A percentile compares a stretch with the other conserved stretches of the same genome.
Conservation (phyloP, 148 eudicot genomes). For the Agrostemma githago region DNA sequence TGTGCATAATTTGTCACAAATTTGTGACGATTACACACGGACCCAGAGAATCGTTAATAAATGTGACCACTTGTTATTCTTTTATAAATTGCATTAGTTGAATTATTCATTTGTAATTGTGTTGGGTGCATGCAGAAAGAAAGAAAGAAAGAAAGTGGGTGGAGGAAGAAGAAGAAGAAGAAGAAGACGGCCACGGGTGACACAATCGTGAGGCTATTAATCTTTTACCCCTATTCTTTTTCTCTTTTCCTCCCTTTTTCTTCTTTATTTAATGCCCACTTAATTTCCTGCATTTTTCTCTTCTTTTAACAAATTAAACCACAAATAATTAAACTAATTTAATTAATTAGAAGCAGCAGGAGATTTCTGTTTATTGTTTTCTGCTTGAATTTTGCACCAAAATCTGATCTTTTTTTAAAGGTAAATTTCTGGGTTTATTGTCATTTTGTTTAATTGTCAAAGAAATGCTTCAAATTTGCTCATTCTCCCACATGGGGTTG, state of each 20-base stretch:
- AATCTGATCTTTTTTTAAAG: not conserved
- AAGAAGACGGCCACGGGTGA: no score
- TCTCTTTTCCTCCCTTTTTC: not conserved
- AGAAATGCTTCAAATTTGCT: not conserved
- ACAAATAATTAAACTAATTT: not conserved
- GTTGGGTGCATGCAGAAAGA: not conserved
- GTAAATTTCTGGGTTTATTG: not conserved
- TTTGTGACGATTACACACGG: no score
- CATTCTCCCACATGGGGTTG: not conserved
- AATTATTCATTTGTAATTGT: not conserved
- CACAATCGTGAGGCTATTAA: conserved; percentile 9
- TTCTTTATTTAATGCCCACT: not conserved
- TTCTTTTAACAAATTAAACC: not conserved
- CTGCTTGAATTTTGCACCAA: not conserved
- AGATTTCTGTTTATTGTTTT: not conserved
- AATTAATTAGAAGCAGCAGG: not conserved
- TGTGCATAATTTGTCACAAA: no score
- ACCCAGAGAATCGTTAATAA: not conserved
- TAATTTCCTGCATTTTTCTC: not conserved
- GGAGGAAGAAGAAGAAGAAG: conserved; percentile 9
- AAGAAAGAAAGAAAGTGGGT: not conserved
- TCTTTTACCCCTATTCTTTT: not conserved
- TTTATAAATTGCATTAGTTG: not conserved
- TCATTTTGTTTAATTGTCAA: not conserved
- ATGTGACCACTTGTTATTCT: not conserved